A percentile compares a stretch with the other conserved stretches of the same genome.
These are phyloP conservation scores for Boechera retrofracta DNA, from an alignment of 345 rosid species.

Conservation along the genomic window DNA sequence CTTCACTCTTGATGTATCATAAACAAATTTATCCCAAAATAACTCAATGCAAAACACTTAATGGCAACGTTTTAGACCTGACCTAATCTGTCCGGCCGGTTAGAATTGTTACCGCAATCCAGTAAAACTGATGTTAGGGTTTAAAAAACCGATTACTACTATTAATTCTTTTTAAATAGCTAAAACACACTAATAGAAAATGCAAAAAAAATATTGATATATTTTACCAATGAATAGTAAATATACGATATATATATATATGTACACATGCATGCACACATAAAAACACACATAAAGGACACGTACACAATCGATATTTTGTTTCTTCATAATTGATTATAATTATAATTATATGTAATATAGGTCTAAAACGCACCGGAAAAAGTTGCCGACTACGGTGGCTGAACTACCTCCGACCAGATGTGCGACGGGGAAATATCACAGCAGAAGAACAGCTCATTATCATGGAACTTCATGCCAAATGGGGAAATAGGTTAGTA, in stretches of 20 bases:
- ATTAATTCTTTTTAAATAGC: neutral
- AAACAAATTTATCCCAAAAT: neutral
- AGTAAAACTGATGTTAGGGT: neutral
- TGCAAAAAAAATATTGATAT: neutral
- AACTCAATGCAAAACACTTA: neutral
- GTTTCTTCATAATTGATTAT: neutral
- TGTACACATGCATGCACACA: neutral
- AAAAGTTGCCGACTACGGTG: constrained; percentile 93
- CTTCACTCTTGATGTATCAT: neutral
- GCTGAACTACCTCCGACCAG: constrained; percentile 86
- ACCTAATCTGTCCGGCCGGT: neutral
- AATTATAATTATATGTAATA: neutral
- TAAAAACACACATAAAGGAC: too few relatives aligned
- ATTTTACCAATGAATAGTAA: neutral
- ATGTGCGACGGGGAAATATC: constrained; percentile 82
- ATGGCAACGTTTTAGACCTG: too few relatives aligned
- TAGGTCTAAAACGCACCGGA: constrained; percentile 90
- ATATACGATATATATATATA: neutral
- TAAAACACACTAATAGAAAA: neutral
- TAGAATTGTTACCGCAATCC: neutral
- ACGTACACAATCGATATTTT: neutral
- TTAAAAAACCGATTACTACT: neutral
- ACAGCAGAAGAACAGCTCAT: constrained; percentile 75
- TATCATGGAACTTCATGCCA: constrained; percentile 85
- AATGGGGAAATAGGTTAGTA: constrained; percentile 79